A percentile compares a stretch with the other conserved stretches of the same genome.
These are phyloP conservation scores for Barnettozyma siamensis DNA, from an alignment of 805 yeast genomes.

Conservation along the genomic window DNA sequence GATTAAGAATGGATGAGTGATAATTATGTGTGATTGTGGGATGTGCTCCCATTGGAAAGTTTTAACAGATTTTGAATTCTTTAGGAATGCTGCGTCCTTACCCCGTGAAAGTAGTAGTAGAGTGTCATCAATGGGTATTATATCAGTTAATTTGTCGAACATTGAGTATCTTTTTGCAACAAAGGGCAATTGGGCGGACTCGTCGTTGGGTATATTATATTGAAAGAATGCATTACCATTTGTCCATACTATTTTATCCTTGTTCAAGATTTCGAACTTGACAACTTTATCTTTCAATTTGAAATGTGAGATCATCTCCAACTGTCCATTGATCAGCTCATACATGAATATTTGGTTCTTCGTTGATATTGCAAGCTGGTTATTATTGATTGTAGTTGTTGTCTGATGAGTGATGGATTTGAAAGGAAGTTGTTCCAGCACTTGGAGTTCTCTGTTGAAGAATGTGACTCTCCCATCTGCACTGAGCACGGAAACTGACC, in stretches of 20 bases:
- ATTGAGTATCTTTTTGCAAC: slow-evolving; percentile 2
- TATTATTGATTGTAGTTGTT: not conserved
- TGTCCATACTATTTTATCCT: slow-evolving; percentile 4
- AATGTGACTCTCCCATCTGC: slow-evolving; percentile 5
- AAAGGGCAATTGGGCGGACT: not conserved
- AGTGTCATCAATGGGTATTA: not conserved
- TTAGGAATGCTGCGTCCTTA: not conserved
- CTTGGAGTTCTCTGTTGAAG: not conserved
- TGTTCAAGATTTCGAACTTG: slow-evolving; percentile 17
- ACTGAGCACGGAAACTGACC: not conserved
- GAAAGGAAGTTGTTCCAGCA: slow-evolving; percentile 4
- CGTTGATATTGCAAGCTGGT: slow-evolving; percentile 13
- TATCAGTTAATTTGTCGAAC: slow-evolving; percentile 1
- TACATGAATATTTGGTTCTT: slow-evolving; percentile 13
- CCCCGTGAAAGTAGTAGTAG: slow-evolving; percentile 8
- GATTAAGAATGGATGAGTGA: slow-evolving; percentile 7
- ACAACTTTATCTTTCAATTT: slow-evolving; percentile 24
- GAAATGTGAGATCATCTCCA: slow-evolving; percentile 23
- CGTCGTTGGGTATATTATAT: not conserved
- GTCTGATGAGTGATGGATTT: slow-evolving; percentile 1
- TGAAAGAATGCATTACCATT: slow-evolving; percentile 4
- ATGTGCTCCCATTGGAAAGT: slow-evolving; percentile 8
- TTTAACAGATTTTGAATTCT: not conserved
- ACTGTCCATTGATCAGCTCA: slow-evolving; percentile 16
- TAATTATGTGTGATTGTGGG: slow-evolving; percentile 1